phyloP scores from a whole-genome alignment of 352 stramenopile genomes.

The Pythium coloratum region DNA sequence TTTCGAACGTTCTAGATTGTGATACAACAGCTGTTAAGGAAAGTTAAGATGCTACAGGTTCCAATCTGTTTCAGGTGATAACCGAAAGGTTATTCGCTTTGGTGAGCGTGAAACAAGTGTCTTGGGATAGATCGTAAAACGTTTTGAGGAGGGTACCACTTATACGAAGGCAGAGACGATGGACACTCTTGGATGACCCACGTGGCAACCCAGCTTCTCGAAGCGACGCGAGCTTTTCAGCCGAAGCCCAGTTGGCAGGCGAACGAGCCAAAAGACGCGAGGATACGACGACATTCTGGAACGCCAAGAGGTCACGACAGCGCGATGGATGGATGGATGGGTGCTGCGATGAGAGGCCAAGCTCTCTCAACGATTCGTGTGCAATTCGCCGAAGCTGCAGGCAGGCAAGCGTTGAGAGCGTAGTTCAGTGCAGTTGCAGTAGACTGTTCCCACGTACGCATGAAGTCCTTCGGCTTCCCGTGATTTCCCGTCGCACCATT shows the following conservation, averaged over 20 bases:
- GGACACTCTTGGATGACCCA: neutral
- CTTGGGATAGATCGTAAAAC: neutral
- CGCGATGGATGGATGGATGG: neutral
- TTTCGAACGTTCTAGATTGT: slow-evolving; percentile 80
- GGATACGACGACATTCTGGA: neutral
- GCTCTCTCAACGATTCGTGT: neutral
- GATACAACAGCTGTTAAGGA: slow-evolving; percentile 11
- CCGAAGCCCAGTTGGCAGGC: neutral
- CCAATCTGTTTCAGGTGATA: neutral
- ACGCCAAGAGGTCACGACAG: neutral
- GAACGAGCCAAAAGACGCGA: neutral
- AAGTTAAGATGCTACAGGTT: slow-evolving; percentile 3
- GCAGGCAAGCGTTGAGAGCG: too few relatives aligned
- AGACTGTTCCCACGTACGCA: too few relatives aligned
- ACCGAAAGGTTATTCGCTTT: neutral
- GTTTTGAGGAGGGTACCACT: neutral
- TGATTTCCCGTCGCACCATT: too few relatives aligned
- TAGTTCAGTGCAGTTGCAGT: too few relatives aligned
- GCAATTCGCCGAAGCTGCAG: too few relatives aligned
- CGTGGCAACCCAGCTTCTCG: neutral
- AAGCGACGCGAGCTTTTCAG: neutral
- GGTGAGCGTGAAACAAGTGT: neutral
- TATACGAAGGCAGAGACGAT: neutral
- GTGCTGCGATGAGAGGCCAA: neutral
- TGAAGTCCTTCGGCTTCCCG: too few relatives aligned